Conservation (phyloP, 805 yeast genomes). For the Saccharomycopsis sp. region DNA sequence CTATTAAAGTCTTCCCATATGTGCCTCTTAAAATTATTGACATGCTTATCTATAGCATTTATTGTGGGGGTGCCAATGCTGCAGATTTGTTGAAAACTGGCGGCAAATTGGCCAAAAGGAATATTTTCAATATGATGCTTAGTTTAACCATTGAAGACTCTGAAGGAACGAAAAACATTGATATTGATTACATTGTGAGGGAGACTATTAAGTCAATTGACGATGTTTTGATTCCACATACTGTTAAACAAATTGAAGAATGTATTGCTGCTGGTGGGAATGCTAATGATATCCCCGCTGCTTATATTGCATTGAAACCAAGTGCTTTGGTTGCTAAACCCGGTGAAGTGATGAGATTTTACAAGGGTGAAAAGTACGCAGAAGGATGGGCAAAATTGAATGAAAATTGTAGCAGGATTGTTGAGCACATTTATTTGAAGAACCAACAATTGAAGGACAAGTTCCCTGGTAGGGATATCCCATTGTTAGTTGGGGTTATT, state of each 20-base stretch:
- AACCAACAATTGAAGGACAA: conserved; percentile 41
- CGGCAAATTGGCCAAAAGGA: conserved; percentile 54
- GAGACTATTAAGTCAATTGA: conserved; percentile 63
- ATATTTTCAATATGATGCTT: conserved; percentile 92
- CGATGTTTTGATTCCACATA: conserved; percentile 63
- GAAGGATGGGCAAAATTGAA: conserved; percentile 50
- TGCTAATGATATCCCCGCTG: conserved; percentile 73
- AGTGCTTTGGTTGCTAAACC: conserved; percentile 82
- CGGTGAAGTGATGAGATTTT: conserved; percentile 61
- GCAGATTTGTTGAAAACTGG: conserved; percentile 69
- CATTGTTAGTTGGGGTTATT: conserved; percentile 69
- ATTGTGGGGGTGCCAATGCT: conserved; percentile 85
- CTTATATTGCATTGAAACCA: conserved; percentile 89
- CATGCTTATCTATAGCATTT: conserved; percentile 68
- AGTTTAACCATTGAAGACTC: conserved; percentile 91
- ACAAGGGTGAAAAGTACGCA: conserved; percentile 43
- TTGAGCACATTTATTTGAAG: conserved; percentile 47
- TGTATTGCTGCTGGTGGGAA: conserved; percentile 31
- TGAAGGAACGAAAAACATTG: conserved; percentile 60
- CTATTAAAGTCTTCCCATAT: conserved; percentile 62
- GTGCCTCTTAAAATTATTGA: conserved; percentile 68
- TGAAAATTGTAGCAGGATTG: conserved; percentile 56
- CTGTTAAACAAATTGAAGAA: conserved; percentile 48
- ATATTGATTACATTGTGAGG: conserved; percentile 49
- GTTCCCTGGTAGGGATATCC: conserved; percentile 61